These are phyloP conservation scores for Cardamine occulta DNA, from an alignment of 345 rosid genomes.

Conservation along the genomic window DNA sequence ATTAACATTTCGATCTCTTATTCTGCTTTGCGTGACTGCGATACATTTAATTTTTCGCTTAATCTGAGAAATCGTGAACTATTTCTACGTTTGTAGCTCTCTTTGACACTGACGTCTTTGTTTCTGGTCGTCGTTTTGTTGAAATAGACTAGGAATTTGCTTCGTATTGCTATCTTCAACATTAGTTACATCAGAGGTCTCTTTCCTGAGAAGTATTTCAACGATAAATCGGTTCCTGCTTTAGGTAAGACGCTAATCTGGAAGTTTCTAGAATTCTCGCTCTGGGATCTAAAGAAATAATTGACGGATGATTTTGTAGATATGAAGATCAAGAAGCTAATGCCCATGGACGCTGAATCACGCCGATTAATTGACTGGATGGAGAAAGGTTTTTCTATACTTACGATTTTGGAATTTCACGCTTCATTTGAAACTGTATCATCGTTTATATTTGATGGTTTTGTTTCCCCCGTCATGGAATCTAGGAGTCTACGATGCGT, in stretches of 20 bases:
- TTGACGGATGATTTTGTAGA: slow-evolving; percentile 48
- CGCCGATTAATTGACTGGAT: slow-evolving; percentile 97
- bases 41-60: not conserved
- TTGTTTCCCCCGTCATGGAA: slow-evolving; percentile 4
- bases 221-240: slow-evolving; percentile 94
- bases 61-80: not conserved
- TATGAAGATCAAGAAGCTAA: slow-evolving; percentile 95
- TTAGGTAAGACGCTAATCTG: slow-evolving; percentile 56
- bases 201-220: slow-evolving; percentile 96
- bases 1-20: not conserved
- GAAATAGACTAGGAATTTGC: slow-evolving; percentile 82
- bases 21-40: not conserved
- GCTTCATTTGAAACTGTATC: not conserved
- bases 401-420: not conserved
- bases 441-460: slow-evolving; percentile 12
- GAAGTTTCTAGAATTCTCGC: slow-evolving; percentile 14
- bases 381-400: slow-evolving; percentile 74
- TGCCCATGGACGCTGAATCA: slow-evolving; percentile 96
- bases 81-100: slow-evolving; percentile 15
- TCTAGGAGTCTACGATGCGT: slow-evolving; percentile 89
- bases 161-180: slow-evolving; percentile 93
- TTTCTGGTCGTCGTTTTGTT: slow-evolving; percentile 22
- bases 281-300: slow-evolving; percentile 8
- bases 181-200: slow-evolving; percentile 96
- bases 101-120: slow-evolving; percentile 9